Evolutionary conservation across 1,139 yeast genomes (phyloP).

Genomic region (Pichia sp.): DNA sequence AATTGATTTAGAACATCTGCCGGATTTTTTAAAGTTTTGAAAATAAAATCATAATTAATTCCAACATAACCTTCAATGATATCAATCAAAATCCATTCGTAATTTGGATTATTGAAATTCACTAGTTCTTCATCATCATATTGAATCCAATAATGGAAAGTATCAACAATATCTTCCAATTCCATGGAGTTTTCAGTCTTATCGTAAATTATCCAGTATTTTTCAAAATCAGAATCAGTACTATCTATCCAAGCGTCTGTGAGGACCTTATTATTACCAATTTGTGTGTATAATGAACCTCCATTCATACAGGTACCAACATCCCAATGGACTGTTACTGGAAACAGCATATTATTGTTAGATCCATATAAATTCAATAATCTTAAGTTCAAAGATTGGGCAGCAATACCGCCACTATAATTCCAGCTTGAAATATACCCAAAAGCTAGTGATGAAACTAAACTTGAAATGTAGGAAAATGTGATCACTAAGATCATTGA

Average conservation of each 20-base stretch:
- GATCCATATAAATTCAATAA: slow-evolving; percentile 21
- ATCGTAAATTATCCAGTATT: slow-evolving; percentile 51
- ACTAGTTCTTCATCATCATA: slow-evolving; percentile 30
- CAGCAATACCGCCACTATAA: slow-evolving; percentile 86
- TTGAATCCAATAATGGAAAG: slow-evolving; percentile 55
- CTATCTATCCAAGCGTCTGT: slow-evolving; percentile 32
- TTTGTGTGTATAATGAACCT: slow-evolving; percentile 52
- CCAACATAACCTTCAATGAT: slow-evolving; percentile 28
- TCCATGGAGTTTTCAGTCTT: slow-evolving; percentile 55
- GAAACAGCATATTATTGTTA: slow-evolving; percentile 9
- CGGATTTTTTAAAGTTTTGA: slow-evolving; percentile 2
- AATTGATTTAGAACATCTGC: not conserved
- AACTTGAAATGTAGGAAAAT: slow-evolving; percentile 28
- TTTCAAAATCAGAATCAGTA: slow-evolving; percentile 30
- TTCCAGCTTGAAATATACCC: slow-evolving; percentile 59
- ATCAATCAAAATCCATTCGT: slow-evolving; percentile 37
- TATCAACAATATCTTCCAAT: slow-evolving; percentile 15
- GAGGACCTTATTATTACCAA: slow-evolving; percentile 9
- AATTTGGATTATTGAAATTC: slow-evolving; percentile 19
- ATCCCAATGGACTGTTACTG: slow-evolving; percentile 58
- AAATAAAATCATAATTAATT: not conserved
- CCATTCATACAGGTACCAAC: slow-evolving; percentile 88
- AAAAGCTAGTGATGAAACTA: slow-evolving; percentile 28
- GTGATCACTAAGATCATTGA: not conserved
- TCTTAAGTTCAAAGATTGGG: slow-evolving; percentile 44